Base-by-base conservation (phyloP, 2,329 filamentous ascomycete species). In the Aspergillus tanneri region DNA sequence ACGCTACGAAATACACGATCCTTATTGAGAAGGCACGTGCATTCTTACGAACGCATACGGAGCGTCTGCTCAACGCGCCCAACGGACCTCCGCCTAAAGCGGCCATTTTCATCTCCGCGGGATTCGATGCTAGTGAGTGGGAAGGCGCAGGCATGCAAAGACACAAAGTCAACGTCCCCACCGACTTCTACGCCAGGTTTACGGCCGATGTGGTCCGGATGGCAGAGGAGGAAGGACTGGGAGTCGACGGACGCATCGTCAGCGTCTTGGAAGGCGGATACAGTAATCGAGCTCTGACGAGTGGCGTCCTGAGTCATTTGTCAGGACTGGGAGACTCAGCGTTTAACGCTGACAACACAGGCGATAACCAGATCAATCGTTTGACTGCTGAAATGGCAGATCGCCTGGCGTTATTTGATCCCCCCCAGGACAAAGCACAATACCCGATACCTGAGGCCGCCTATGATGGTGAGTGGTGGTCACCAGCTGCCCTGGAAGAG, bases 251-350 rank as follows among this genome's bases (percentile, higher is more conserved):
- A 2, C 81, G 93, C 36, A 79, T 97, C 18, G 86, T 99, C 63
- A 97, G 92, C 66, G 90, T 97, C 2, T 78, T 99, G 18, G 93
- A 99, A 70, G 93, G 93, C 24, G 93, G 93, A 0, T 99, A 99
- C 65, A 96, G 91, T 65, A 89, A 99, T 69, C 83, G 91, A 49
- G 93, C 93, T 7, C 73, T 99, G 40, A 86, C 82, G 43, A 96
- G 90, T 25, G 93, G 93, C 36, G 85, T 96, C 3, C 73, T 96
- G 49, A 95, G 91, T 66, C 93, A 99, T 69, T 68, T 99, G 14
- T 89, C 88, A 58, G 93, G 92, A 5, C 78, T 99, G 34, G 54
- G 54, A 6, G 58, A 59, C 30, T 84, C 83, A 32, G 44, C 70
- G 68, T 24, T 63, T 65, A 32, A 54, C 58, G 30, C 67, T 66